Conservation (phyloP, 257 asterid genomes). For the Primulina tabacum region DNA sequence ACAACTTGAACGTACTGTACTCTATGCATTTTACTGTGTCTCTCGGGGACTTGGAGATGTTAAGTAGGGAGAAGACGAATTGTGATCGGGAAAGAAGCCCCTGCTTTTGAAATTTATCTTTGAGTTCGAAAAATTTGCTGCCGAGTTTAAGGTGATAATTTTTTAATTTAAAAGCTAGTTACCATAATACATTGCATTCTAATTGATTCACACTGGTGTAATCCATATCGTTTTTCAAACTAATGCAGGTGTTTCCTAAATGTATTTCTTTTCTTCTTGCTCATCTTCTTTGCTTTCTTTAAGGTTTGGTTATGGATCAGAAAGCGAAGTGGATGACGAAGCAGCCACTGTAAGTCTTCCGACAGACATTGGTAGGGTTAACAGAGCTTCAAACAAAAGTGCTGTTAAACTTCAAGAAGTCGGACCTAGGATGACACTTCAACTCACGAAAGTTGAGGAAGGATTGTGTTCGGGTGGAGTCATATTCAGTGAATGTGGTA, state of each 20-base stretch:
- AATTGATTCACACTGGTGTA: not conserved
- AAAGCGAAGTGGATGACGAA: conserved; percentile 92
- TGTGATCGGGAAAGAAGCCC: not conserved
- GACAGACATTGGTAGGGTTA: conserved; percentile 68
- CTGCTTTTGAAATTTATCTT: not conserved
- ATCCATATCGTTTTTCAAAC: not conserved
- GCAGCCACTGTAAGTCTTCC: conserved; percentile 81
- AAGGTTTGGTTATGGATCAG: conserved; percentile 96
- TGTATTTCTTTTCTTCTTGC: not conserved
- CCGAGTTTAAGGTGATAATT: not conserved
- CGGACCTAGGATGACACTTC: conserved; percentile 89
- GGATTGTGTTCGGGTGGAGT: conserved; percentile 80
- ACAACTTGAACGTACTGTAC: too few relatives aligned
- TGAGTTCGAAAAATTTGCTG: not conserved
- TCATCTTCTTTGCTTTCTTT: conserved; percentile 13
- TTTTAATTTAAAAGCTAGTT: not conserved
- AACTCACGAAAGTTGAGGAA: conserved; percentile 67
- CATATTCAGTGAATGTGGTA: conserved; percentile 57
- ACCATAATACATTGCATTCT: not conserved
- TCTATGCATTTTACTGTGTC: too few relatives aligned
- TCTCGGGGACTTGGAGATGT: too few relatives aligned
- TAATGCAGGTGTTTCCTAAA: conserved; percentile 1
- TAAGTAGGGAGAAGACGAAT: too few relatives aligned
- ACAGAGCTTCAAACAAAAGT: conserved; percentile 74
- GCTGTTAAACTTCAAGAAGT: conserved; percentile 92